phyloP scores from a whole-genome alignment of 2,329 filamentous ascomycete genomes.

The Colletotrichum incanum region DNA sequence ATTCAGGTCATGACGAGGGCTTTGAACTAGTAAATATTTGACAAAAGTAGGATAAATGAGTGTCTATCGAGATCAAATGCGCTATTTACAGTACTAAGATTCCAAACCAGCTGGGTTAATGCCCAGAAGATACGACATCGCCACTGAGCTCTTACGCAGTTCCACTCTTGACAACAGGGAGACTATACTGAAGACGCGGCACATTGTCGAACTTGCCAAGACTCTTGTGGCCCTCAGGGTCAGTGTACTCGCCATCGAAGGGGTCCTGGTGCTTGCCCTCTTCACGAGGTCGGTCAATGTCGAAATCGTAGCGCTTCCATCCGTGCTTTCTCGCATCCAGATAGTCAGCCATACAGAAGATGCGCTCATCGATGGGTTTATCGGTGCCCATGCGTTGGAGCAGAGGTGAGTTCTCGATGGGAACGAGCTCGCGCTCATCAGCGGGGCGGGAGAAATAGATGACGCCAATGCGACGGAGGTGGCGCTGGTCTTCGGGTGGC shows the following conservation, averaged over 20 bases:
- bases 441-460: conserved; percentile 59
- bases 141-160: neutral
- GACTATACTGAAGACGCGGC: conserved; percentile 28
- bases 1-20: too few species aligned
- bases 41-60: too few species aligned
- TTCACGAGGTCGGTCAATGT: conserved; percentile 45
- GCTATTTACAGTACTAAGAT: too few species aligned
- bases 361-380: conserved; percentile 49
- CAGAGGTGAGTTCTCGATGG: conserved; percentile 53
- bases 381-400: conserved; percentile 50
- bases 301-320: conserved; percentile 50
- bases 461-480: conserved; percentile 54
- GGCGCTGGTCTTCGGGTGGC: conserved; percentile 54
- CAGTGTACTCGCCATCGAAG: conserved; percentile 33
- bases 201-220: conserved; percentile 36
- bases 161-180: conserved; percentile 20
- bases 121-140: neutral
- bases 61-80: too few species aligned
- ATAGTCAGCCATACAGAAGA: conserved; percentile 50
- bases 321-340: conserved; percentile 51
- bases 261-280: conserved; percentile 33
- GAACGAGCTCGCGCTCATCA: conserved; percentile 54
- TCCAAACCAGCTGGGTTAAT: neutral
- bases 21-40: too few species aligned
- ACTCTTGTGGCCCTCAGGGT: conserved; percentile 33